A percentile compares a stretch with the other conserved stretches of the same genome.
Conservation (phyloP, 2,329 filamentous ascomycete genomes). For the Paraconiothyrium sp. region DNA sequence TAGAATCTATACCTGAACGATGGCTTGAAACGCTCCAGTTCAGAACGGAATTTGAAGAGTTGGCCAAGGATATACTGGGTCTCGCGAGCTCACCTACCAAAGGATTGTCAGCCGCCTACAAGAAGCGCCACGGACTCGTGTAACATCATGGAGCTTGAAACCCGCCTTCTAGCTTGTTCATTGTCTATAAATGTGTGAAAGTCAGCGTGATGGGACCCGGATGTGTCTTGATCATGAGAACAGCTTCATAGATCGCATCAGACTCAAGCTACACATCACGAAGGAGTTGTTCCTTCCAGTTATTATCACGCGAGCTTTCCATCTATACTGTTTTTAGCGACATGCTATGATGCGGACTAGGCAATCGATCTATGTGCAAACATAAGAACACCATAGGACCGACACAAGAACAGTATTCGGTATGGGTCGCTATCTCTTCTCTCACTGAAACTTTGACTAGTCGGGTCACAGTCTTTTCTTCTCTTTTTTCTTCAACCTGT, state of each 20-base stretch:
- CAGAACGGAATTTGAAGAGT: slow-evolving; percentile 30
- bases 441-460: neutral
- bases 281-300: neutral
- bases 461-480: neutral
- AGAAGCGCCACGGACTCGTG: neutral
- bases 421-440: neutral
- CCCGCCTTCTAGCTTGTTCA: no score
- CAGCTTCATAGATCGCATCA: neutral
- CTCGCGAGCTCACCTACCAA: neutral
- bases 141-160: neutral
- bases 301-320: neutral
- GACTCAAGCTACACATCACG: neutral
- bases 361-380: neutral
- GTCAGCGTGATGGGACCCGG: no score
- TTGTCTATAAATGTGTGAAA: no score
- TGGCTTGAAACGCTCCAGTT: slow-evolving; percentile 49
- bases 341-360: neutral
- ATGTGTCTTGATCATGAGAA: neutral
- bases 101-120: neutral
- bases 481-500: neutral
- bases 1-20: slow-evolving; percentile 51
- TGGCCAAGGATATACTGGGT: slow-evolving; percentile 18
- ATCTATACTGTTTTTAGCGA: neutral
- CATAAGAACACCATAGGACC: neutral
- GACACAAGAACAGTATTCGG: neutral